phyloP scores from a whole-genome alignment of 352 stramenopile species.

The Globisporangium barbulae region DNA sequence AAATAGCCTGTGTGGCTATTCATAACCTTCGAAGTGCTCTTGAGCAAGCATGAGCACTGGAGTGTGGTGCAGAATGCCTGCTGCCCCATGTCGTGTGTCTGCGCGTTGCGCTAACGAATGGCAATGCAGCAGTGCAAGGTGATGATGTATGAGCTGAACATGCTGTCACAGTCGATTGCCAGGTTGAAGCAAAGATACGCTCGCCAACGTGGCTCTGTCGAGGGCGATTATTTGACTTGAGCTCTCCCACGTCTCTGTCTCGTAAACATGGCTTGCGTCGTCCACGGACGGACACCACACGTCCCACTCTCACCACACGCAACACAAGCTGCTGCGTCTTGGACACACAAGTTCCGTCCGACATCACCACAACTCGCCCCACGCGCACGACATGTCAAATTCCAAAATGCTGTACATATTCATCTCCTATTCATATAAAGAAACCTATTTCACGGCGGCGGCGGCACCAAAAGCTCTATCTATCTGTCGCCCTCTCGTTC shows the following conservation, averaged over 20 bases:
- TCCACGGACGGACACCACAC: background rate
- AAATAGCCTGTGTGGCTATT: too few species aligned
- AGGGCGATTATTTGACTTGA: too few species aligned
- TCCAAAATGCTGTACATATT: conserved; percentile 9
- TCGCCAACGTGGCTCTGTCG: too few species aligned
- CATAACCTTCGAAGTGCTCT: background rate
- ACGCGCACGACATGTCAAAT: background rate
- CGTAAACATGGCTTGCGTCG: background rate
- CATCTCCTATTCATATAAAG: conserved; percentile 13
- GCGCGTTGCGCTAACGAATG: too few species aligned
- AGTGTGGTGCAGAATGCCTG: background rate
- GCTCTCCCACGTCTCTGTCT: background rate
- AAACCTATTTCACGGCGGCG: background rate
- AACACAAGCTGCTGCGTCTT: background rate
- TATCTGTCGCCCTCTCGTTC: background rate
- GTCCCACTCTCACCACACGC: background rate
- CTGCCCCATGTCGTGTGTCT: too few species aligned
- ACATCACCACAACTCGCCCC: background rate
- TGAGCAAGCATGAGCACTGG: background rate
- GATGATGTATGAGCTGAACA: too few species aligned
- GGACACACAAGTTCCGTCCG: background rate
- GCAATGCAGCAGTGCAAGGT: too few species aligned
- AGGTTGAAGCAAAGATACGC: too few species aligned
- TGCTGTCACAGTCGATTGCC: too few species aligned
- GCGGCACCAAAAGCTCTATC: conserved; percentile 2